phyloP scores from a whole-genome alignment of 2,329 filamentous ascomycete species.

The Knufia fluminis region DNA sequence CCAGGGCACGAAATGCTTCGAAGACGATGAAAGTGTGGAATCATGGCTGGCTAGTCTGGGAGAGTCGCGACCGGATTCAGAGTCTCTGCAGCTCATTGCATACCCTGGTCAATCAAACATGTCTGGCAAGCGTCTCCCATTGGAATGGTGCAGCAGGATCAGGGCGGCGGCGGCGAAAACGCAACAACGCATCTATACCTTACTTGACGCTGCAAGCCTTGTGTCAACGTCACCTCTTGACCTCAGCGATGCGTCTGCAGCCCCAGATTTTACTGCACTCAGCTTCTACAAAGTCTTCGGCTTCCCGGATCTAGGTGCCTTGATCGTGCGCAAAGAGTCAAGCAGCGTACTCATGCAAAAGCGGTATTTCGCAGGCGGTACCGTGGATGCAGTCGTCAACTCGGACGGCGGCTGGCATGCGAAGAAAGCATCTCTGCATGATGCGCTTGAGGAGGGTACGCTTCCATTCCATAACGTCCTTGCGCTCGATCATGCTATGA shows the following conservation, averaged over 20 bases:
- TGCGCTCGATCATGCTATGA: constrained; percentile 66
- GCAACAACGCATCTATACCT: constrained; percentile 46
- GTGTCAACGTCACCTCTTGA: constrained; percentile 69
- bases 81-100: constrained; percentile 51
- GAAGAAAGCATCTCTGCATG: constrained; percentile 64
- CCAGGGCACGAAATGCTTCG: constrained; percentile 54
- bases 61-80: not conserved
- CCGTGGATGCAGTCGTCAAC: constrained; percentile 79
- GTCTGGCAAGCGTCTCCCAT: constrained; percentile 67
- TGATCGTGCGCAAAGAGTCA: constrained; percentile 69
- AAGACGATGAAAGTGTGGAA: constrained; percentile 52
- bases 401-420: constrained; percentile 76
- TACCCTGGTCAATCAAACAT: constrained; percentile 92
- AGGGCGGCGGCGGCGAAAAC: constrained; percentile 27
- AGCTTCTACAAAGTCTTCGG: constrained; percentile 99
- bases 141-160: constrained; percentile 54
- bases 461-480: constrained; percentile 84
- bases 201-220: constrained; percentile 77
- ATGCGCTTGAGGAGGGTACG: constrained; percentile 82
- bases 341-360: constrained; percentile 55
- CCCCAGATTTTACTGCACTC: constrained; percentile 76
- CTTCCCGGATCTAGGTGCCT: constrained; percentile 78
- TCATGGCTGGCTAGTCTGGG: constrained; percentile 49
- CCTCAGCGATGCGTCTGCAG: constrained; percentile 49
- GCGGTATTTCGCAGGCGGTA: constrained; percentile 87